These are phyloP conservation scores for Macrolepiota fuliginosa DNA, from an alignment of 768 basidiomycete species.

Conservation along the genomic window DNA sequence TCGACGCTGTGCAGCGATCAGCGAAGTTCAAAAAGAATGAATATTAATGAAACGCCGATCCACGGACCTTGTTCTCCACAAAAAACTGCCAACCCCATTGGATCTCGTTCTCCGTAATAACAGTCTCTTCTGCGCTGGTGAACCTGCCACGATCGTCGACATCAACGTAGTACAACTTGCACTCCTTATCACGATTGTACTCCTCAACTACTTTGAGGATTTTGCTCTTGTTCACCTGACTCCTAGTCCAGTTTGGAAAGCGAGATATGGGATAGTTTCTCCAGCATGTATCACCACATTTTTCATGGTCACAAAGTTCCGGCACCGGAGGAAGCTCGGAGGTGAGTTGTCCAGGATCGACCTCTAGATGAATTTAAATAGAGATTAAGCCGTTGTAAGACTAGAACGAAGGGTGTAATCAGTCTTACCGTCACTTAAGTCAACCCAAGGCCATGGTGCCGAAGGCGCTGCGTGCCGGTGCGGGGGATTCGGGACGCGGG, in stretches of 20 bases:
- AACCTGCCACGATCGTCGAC: constrained; percentile 38
- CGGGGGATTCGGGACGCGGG: constrained; percentile 32
- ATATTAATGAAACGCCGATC: not conserved
- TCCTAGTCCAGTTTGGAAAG: constrained; percentile 53
- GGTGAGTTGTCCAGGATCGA: constrained; percentile 26
- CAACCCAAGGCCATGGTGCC: constrained; percentile 38
- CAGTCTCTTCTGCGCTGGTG: constrained; percentile 24
- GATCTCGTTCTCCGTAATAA: constrained; percentile 21
- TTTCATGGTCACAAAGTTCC: constrained; percentile 26
- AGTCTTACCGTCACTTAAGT: constrained; percentile 5
- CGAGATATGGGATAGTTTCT: constrained; percentile 33
- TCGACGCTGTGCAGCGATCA: constrained; percentile 20
- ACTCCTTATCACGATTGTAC: not conserved
- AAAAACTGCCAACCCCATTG: constrained; percentile 38
- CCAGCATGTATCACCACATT: constrained; percentile 29
- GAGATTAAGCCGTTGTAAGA: not conserved
- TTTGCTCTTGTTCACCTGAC: constrained; percentile 35
- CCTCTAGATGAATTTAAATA: not conserved
- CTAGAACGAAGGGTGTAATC: not conserved
- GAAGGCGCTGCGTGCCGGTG: constrained; percentile 46
- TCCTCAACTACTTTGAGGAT: constrained; percentile 22
- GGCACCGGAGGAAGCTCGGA: constrained; percentile 26
- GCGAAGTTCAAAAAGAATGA: not conserved
- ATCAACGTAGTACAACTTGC: constrained; percentile 36
- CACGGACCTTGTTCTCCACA: constrained; percentile 31